phyloP scores from a whole-genome alignment of 768 basidiomycete genomes.

The Agaricus bisporus region DNA sequence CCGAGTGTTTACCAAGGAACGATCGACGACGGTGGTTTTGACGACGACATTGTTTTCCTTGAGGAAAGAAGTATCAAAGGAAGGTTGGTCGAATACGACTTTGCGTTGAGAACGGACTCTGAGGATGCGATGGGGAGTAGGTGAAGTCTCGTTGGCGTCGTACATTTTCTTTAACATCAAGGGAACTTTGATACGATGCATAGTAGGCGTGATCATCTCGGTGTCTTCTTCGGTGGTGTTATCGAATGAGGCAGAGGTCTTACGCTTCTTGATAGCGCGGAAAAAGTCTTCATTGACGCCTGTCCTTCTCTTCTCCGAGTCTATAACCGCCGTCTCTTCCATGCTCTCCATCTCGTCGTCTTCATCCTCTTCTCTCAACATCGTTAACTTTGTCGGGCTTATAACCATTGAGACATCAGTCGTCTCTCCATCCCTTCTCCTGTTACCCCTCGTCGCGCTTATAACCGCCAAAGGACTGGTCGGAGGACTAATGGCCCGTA shows the following conservation, averaged over 20 bases:
- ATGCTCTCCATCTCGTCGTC: conserved; percentile 4
- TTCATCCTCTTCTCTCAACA: conserved; percentile 26
- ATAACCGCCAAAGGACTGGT: conserved; percentile 29
- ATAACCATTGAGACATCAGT: conserved; percentile 16
- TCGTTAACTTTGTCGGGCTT: conserved; percentile 16
- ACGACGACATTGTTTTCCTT: not conserved
- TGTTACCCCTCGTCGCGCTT: conserved; percentile 16
- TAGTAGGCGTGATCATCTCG: conserved; percentile 17
- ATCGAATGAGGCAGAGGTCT: conserved; percentile 6
- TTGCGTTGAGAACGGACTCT: conserved; percentile 10
- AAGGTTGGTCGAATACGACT: not conserved
- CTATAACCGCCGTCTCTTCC: not conserved
- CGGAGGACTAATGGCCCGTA: conserved; percentile 23
- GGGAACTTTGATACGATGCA: conserved; percentile 12
- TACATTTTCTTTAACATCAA: conserved; percentile 5
- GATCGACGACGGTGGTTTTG: conserved; percentile 2
- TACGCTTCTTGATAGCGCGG: conserved; percentile 18
- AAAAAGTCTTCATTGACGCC: conserved; percentile 16
- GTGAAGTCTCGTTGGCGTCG: conserved; percentile 6
- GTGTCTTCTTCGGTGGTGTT: not conserved
- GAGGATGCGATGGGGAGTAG: conserved; percentile 12
- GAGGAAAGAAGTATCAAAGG: not conserved
- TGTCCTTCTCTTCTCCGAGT: conserved; percentile 12
- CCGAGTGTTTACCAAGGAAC: conserved; percentile 1
- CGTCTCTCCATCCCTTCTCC: conserved; percentile 10